Conservation (phyloP, 1,139 yeast species). For the Petasospora rhodanensis region DNA sequence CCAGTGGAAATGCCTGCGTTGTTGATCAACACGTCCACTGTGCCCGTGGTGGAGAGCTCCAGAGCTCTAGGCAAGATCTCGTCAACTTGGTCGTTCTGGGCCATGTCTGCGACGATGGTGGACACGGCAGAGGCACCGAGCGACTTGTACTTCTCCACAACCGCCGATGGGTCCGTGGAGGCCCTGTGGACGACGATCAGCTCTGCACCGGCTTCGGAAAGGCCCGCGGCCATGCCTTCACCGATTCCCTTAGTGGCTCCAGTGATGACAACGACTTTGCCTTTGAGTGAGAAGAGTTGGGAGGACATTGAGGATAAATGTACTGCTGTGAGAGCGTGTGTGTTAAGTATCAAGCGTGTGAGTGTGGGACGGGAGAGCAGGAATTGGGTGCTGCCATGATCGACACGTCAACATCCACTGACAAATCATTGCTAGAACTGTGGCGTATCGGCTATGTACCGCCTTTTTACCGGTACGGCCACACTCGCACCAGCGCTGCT, state of each 20-base stretch:
- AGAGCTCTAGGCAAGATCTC: constrained; percentile 30
- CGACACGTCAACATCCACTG: too few species aligned
- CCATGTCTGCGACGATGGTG: constrained; percentile 9
- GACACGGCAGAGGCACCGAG: constrained; percentile 23
- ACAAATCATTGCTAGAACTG: too few species aligned
- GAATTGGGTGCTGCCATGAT: too few species aligned
- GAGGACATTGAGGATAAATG: too few species aligned
- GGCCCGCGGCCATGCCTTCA: constrained; percentile 37
- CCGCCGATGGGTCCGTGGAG: constrained; percentile 25
- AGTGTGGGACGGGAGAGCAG: too few species aligned
- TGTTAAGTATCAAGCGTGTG: too few species aligned
- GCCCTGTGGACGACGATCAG: constrained; percentile 30
- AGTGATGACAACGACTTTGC: constrained; percentile 37
- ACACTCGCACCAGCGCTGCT: too few species aligned
- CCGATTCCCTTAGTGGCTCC: constrained; percentile 46
- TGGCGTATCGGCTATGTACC: too few species aligned
- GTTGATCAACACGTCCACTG: constrained; percentile 47
- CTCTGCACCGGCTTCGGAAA: constrained; percentile 39
- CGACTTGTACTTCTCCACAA: constrained; percentile 18
- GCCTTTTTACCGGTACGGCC: too few species aligned
- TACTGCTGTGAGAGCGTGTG: too few species aligned
- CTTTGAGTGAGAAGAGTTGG: constrained; percentile 31
- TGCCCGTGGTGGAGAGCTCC: constrained; percentile 30
- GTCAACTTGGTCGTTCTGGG: constrained; percentile 28
- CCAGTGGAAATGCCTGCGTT: constrained; percentile 48